Percentiles rank a stretch among this genome's conserved stretches.
Evolutionary conservation across 1,139 yeast species (phyloP).

Genomic region (Yamadazyma spencermartinsiae): DNA sequence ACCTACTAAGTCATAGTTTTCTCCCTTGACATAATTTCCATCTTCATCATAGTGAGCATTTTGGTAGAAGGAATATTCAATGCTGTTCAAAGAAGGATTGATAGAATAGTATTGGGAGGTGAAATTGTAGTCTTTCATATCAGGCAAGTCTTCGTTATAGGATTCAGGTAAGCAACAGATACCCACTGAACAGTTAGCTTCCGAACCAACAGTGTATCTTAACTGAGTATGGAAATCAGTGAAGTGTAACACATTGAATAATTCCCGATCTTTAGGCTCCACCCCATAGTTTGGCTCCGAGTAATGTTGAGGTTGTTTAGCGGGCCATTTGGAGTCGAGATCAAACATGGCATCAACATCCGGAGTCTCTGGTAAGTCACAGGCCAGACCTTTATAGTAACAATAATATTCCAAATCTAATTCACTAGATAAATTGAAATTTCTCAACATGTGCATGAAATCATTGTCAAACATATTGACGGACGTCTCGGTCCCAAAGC

Average conservation of each 20-base stretch:
- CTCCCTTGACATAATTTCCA: conserved; percentile 39
- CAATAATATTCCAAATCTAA: conserved; percentile 37
- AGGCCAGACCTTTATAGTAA: conserved; percentile 27
- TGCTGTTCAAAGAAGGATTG: conserved; percentile 19
- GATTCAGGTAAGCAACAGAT: conserved; percentile 52
- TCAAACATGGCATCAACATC: conserved; percentile 27
- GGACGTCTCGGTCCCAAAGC: conserved; percentile 23
- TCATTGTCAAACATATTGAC: conserved; percentile 42
- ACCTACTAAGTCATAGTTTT: conserved; percentile 36
- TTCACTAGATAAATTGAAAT: conserved; percentile 38
- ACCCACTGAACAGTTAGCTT: conserved; percentile 55
- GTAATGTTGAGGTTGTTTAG: conserved; percentile 24
- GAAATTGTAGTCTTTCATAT: conserved; percentile 30
- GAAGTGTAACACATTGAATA: conserved; percentile 61
- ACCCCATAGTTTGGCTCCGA: conserved; percentile 25
- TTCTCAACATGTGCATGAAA: conserved; percentile 35
- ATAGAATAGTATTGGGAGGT: conserved; percentile 24
- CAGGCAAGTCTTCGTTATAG: conserved; percentile 30
- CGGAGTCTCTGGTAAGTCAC: conserved; percentile 30
- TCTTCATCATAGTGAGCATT: conserved; percentile 40
- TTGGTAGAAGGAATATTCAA: conserved; percentile 27
- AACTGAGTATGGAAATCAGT: conserved; percentile 65
- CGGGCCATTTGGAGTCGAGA: conserved; percentile 34
- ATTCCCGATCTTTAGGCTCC: conserved; percentile 17
- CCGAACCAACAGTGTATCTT: conserved; percentile 57